phyloP scores from a whole-genome alignment of 2,329 filamentous ascomycete species.

The Cladosporium sphaerospermum region DNA sequence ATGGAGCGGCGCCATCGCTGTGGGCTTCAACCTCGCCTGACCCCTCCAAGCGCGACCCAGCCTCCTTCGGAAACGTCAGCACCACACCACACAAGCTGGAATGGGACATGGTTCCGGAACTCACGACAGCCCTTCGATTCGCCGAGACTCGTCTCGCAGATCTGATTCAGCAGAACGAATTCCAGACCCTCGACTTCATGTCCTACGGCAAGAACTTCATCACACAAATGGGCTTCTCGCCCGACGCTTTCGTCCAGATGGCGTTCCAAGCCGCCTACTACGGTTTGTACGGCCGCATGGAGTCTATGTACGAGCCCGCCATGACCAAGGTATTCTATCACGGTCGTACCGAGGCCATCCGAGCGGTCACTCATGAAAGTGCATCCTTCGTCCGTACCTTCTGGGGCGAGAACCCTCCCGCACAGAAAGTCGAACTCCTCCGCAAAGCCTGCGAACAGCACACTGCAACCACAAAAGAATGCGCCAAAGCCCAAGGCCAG shows the following conservation, averaged over 20 bases:
- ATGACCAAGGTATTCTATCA: constrained; percentile 97
- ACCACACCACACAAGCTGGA: constrained; percentile 93
- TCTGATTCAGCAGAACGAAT: constrained; percentile 93
- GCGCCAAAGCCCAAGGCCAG: constrained; percentile 82
- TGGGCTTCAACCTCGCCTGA: constrained; percentile 91
- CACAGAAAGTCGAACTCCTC: constrained; percentile 79
- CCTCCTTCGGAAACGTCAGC: constrained; percentile 86
- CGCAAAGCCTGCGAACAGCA: constrained; percentile 79
- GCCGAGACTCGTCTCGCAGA: constrained; percentile 92
- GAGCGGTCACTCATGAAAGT: constrained; percentile 75
- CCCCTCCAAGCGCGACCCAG: constrained; percentile 83
- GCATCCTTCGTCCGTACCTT: constrained; percentile 89
- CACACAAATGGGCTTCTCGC: constrained; percentile 92
- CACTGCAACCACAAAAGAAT: constrained; percentile 70
- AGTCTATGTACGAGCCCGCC: constrained; percentile 94
- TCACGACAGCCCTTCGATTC: constrained; percentile 86
- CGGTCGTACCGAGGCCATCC: constrained; percentile 88
- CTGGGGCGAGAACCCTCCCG: constrained; percentile 82
- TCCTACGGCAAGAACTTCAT: constrained; percentile 97
- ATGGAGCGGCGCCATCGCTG: constrained; percentile 81
- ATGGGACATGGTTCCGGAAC: constrained; percentile 93
- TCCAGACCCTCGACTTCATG: constrained; percentile 80
- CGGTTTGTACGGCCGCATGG: constrained; percentile 85
- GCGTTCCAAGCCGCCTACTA: constrained; percentile 98
- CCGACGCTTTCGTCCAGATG: constrained; percentile 98